Evolutionary conservation across 441 rosid genomes (phyloP), one percentile per base, ranked within the genome.

Genomic region (Croton setiger): DNA sequence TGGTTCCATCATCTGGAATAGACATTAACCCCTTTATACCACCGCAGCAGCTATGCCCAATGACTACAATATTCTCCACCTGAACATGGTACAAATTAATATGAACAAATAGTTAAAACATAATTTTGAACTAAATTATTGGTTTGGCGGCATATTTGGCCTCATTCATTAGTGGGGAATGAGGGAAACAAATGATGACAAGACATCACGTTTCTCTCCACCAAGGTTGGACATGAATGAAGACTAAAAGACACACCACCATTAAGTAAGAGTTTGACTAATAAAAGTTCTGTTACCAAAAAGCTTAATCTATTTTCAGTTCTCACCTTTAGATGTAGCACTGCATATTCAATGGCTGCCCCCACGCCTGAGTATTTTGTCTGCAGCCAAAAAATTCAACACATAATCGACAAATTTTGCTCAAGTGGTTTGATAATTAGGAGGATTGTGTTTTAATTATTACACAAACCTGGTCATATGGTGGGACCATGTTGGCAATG

Each of bases 401-500:
- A 6, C 36, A 12, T 3, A n/a, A 37, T 4, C 20, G 0, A 60
- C 51, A n/a, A 9, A 5, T 6, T 5, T 52, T 53, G 31, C 1
- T 27, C 1, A 0, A 27, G 31, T 27, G 31, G 31, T 27, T 27
- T 27, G 31, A 27, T 27, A 9, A 31, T 48, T 23, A 23, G 9
- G 17, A 5, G 18, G 11, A 7, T 48, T 6, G n/a, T 54, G 31
- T 35, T 39, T 39, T 39, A 39, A 49, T n/a, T 23, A 45, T 62
- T 53, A 13, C 61, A 63, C 33, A 20, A 53, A 91, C 99, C 98
- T 75, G 69, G 68, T 90, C 92, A 49, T 62, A 92, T 23, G 98
- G 96, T 51, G 99, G 98, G 72, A 95, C 97, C 93, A 95, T 90
- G 79, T 81, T 95, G 72, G 98, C 99, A 52, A 95, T 92, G 87